Evolutionary conservation across 164 flowering plant species (phyloP).

Genomic region (Malania oleifera): DNA sequence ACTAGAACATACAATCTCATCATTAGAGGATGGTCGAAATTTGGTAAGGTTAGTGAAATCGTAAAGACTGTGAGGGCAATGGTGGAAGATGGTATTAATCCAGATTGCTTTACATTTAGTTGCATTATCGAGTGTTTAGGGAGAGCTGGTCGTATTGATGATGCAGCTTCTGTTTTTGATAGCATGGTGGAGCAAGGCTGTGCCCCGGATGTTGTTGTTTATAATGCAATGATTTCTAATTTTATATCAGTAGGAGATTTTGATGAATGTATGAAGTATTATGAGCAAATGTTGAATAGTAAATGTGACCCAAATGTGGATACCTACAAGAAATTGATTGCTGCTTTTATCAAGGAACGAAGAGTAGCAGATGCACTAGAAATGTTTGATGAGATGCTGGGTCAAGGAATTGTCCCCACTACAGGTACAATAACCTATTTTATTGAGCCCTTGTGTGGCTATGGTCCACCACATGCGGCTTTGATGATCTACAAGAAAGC

Average conservation of each 20-base stretch:
- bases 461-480: slow-evolving; percentile 95
- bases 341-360: slow-evolving; percentile 46
- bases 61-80: slow-evolving; percentile 52
- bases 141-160: slow-evolving; percentile 61
- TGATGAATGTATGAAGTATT: slow-evolving; percentile 52
- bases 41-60: slow-evolving; percentile 50
- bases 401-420: slow-evolving; percentile 49
- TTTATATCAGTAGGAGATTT: slow-evolving; percentile 44
- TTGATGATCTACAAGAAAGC: slow-evolving; percentile 70
- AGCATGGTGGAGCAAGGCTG: slow-evolving; percentile 49
- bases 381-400: slow-evolving; percentile 76
- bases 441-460: slow-evolving; percentile 66
- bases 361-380: slow-evolving; percentile 91
- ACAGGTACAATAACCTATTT: slow-evolving; percentile 64
- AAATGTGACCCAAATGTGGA: slow-evolving; percentile 49
- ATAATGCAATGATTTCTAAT: slow-evolving; percentile 70
- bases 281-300: slow-evolving; percentile 40
- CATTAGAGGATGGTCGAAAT: slow-evolving; percentile 72
- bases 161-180: slow-evolving; percentile 54
- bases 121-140: slow-evolving; percentile 68
- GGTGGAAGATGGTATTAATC: slow-evolving; percentile 53
- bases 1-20: slow-evolving; percentile 45
- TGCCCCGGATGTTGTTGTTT: slow-evolving; percentile 35
- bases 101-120: slow-evolving; percentile 53
- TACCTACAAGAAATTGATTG: slow-evolving; percentile 54